phyloP scores from a whole-genome alignment of 1,139 yeast species.

The Geotrichum carabidarum region DNA sequence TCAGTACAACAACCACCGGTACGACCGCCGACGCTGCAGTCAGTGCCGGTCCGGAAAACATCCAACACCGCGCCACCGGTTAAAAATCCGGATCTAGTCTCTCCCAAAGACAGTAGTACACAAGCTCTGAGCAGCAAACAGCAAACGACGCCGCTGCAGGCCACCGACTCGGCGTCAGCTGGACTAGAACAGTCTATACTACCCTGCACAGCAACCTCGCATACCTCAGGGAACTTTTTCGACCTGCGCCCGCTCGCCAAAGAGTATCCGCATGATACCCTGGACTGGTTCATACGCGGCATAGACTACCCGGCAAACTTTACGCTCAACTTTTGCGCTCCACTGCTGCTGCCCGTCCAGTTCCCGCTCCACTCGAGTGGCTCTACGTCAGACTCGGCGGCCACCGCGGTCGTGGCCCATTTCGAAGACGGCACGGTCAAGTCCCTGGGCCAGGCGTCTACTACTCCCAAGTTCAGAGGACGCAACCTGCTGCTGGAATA shows the following conservation, averaged over 20 bases:
- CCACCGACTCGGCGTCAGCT: not conserved
- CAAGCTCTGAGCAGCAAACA: not conserved
- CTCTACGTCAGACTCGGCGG: constrained; percentile 45
- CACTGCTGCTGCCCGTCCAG: constrained; percentile 38
- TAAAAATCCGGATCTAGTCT: not conserved
- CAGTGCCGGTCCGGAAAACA: no score
- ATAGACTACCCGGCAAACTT: constrained; percentile 68
- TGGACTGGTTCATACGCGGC: constrained; percentile 62
- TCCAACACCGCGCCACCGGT: no score
- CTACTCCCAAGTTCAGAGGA: constrained; percentile 61
- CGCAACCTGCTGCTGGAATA: constrained; percentile 67
- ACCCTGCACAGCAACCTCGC: constrained; percentile 31
- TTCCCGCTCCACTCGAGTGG: constrained; percentile 51
- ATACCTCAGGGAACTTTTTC: constrained; percentile 33
- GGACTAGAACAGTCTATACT: not conserved
- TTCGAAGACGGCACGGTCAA: constrained; percentile 49
- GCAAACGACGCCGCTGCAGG: not conserved
- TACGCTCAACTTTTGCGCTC: constrained; percentile 73
- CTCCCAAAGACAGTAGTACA: not conserved
- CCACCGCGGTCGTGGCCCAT: constrained; percentile 64
- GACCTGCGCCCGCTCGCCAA: constrained; percentile 30
- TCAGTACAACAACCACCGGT: no score
- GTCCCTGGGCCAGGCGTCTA: constrained; percentile 57
- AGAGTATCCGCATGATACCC: constrained; percentile 15
- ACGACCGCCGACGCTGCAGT: no score